phyloP scores from a whole-genome alignment of 2,329 filamentous ascomycete species.

The Curvularia sp. region DNA sequence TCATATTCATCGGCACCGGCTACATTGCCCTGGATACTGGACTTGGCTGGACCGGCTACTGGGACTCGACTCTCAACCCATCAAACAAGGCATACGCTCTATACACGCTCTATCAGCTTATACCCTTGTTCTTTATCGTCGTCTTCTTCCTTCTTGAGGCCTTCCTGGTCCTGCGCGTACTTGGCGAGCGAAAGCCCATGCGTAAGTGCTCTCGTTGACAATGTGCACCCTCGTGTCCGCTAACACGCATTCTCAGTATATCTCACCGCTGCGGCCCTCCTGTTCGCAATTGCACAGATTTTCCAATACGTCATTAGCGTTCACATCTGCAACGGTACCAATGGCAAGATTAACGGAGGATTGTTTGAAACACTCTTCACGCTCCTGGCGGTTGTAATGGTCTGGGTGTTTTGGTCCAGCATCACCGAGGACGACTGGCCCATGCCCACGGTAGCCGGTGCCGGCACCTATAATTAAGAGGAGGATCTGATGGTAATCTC shows the following conservation, averaged over 20 bases:
- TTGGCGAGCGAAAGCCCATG: slow-evolving; percentile 93
- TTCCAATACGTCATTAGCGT: slow-evolving; percentile 95
- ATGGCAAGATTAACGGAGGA: slow-evolving; percentile 88
- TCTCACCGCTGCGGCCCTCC: slow-evolving; percentile 72
- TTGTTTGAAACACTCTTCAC: slow-evolving; percentile 95
- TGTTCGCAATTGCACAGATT: slow-evolving; percentile 91
- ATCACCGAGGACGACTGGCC: slow-evolving; percentile 99
- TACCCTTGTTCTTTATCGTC: slow-evolving; percentile 87
- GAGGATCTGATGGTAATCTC: slow-evolving; percentile 15
- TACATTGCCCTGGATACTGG: slow-evolving; percentile 96
- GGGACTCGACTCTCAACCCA: slow-evolving; percentile 61
- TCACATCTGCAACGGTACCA: slow-evolving; percentile 84
- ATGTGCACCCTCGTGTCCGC: slow-evolving; percentile 7
- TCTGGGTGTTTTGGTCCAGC: slow-evolving; percentile 98
- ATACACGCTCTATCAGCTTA: slow-evolving; percentile 92
- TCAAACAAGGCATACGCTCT: slow-evolving; percentile 77
- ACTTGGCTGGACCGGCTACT: slow-evolving; percentile 82
- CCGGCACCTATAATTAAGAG: slow-evolving; percentile 50
- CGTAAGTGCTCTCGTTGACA: slow-evolving; percentile 56
- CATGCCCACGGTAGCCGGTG: slow-evolving; percentile 55
- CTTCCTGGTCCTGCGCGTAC: slow-evolving; percentile 81
- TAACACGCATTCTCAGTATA: slow-evolving; percentile 64
- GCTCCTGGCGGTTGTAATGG: slow-evolving; percentile 76
- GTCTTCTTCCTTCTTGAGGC: slow-evolving; percentile 84
- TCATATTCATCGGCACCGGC: slow-evolving; percentile 86